Evolutionary conservation across 352 stramenopile species (phyloP), one percentile per base, ranked within the genome.

Genomic region (Phytophthora constricta): DNA sequence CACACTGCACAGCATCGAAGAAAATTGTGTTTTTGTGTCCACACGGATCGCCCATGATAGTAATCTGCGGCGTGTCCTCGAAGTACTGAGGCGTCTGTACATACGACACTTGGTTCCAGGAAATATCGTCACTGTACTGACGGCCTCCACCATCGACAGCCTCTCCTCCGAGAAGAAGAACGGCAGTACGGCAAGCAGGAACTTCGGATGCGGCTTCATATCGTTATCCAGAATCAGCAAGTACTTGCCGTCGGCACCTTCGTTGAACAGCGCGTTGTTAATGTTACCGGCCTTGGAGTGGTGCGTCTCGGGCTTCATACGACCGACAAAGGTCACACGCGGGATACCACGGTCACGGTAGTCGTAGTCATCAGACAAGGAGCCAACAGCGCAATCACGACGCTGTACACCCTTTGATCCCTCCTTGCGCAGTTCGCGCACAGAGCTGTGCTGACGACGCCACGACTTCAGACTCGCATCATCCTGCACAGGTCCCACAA

Each of bases 231-330:
- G 64, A 84, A 97, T 96, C 46, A 97, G 64, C 55, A 96, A 62
- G 80, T 96, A 96, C 68, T 95, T 92, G 73, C 89, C 90, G 45
- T 91, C 82, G 0, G 88, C 87, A 48, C 90, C 90, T 81, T 97
- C 90, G 72, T 97, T 96, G 64, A 95, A 96, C 39, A 97, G 58
- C 9, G 65, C 73, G 62, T 97, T 97, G 83, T 97, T 97, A 65
- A 97, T 95, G 84, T 97, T 97, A 78, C 90, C 90, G 50, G 90
- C 90, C 77, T 97, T 97, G 26, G 89, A 95, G 82, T 97, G 87
- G 62, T 97, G 90, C 57, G 79, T 84, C 61, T 93, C 86, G 1
- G 89, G 89, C 59, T 96, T 96, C 86, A 96, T 94, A 51, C 89
- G 87, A 68, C 89, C 89, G 43, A 95, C 79, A 48, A 95, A 96